Conservation (phyloP, 2,329 filamentous ascomycete species). For the Ambrosiella cleistominuta region DNA sequence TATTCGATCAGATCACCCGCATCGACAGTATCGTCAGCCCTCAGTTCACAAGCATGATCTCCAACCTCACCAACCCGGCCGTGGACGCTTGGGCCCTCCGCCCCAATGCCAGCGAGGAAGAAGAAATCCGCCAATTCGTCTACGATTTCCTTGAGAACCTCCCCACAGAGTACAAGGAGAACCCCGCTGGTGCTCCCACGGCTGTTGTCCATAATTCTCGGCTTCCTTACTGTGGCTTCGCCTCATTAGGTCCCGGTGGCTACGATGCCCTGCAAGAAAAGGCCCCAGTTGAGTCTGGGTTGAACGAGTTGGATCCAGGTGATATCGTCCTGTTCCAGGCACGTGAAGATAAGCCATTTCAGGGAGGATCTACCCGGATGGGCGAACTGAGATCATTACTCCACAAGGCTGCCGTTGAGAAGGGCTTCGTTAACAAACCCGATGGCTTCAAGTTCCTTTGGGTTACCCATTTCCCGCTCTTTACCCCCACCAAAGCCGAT, state of each 20-base stretch:
- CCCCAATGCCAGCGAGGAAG: slow-evolving; percentile 31
- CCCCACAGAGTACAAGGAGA: slow-evolving; percentile 43
- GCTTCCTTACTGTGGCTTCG: slow-evolving; percentile 59
- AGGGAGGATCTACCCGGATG: slow-evolving; percentile 54
- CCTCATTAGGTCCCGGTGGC: slow-evolving; percentile 42
- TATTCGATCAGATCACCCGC: slow-evolving; percentile 36
- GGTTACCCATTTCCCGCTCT: slow-evolving; percentile 84
- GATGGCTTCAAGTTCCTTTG: slow-evolving; percentile 54
- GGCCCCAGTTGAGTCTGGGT: slow-evolving; percentile 14
- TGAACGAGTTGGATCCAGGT: slow-evolving; percentile 40
- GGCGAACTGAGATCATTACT: slow-evolving; percentile 57
- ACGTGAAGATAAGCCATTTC: slow-evolving; percentile 43
- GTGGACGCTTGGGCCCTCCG: slow-evolving; percentile 60
- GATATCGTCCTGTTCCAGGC: slow-evolving; percentile 73
- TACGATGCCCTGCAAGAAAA: slow-evolving; percentile 19
- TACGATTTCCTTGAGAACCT: slow-evolving; percentile 49
- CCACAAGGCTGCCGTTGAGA: slow-evolving; percentile 49
- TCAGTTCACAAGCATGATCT: slow-evolving; percentile 59
- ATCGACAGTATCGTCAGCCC: slow-evolving; percentile 45
- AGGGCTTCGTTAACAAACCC: slow-evolving; percentile 33
- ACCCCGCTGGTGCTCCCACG: slow-evolving; percentile 61
- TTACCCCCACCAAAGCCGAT: slow-evolving; percentile 45
- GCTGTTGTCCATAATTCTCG: slow-evolving; percentile 58
- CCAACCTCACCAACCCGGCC: slow-evolving; percentile 48
- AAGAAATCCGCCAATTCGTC: slow-evolving; percentile 44